Evolutionary conservation across 75 land plant genomes (phyloP).

Genomic region (Pinus taeda): DNA sequence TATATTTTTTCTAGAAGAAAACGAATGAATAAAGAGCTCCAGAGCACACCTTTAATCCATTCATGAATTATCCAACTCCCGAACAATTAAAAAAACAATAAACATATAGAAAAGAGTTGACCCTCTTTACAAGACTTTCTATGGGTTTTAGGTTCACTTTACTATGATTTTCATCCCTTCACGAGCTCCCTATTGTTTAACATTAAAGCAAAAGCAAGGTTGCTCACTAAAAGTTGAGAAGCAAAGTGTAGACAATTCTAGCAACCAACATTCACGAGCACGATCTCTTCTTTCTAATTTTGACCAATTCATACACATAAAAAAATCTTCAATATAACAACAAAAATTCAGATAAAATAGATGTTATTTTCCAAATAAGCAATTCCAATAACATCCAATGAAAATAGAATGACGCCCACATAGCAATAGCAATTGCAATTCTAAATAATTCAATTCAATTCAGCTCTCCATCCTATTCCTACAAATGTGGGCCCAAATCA

Average conservation of each 20-base stretch:
- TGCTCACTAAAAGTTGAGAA: slow-evolving; percentile 3
- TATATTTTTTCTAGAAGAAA: neutral
- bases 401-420: too few species aligned
- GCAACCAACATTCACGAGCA: slow-evolving; percentile 4
- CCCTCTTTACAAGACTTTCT: neutral
- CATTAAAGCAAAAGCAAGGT: neutral
- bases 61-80: neutral
- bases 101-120: neutral
- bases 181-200: slow-evolving; percentile 3
- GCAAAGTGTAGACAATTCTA: neutral
- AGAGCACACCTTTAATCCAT: too few species aligned
- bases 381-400: too few species aligned
- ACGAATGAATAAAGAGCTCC: neutral
- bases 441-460: too few species aligned
- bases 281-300: slow-evolving; percentile 2
- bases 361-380: too few species aligned
- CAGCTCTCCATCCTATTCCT: too few species aligned
- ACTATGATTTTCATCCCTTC: neutral
- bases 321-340: too few species aligned
- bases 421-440: too few species aligned
- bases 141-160: neutral
- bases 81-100: neutral
- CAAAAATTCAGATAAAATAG: too few species aligned
- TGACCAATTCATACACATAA: neutral
- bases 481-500: too few species aligned